Evolutionary conservation across 805 yeast genomes (phyloP).

Genomic region (Ogataea degrootiae): DNA sequence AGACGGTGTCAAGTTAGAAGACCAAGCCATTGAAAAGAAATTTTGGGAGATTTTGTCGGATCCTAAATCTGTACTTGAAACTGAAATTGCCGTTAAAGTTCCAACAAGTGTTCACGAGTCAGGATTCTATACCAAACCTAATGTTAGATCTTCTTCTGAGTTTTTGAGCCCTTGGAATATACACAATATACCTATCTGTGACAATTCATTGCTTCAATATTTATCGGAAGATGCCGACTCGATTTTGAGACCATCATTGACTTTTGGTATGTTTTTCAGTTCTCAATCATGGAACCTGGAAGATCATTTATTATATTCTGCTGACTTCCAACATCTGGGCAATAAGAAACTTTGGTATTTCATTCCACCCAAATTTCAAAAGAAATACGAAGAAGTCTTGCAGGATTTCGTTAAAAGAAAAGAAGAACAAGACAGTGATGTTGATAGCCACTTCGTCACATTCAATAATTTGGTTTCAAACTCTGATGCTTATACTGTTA

Average conservation of each 20-base stretch:
- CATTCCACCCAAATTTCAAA: constrained; percentile 52
- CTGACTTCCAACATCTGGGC: constrained; percentile 54
- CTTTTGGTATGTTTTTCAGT: constrained; percentile 50
- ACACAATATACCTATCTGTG: constrained; percentile 46
- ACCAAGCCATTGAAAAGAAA: constrained; percentile 33
- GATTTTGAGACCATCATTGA: constrained; percentile 39
- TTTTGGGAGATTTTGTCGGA: constrained; percentile 39
- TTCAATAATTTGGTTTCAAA: constrained; percentile 8
- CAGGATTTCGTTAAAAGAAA: constrained; percentile 3
- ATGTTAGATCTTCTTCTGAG: constrained; percentile 5
- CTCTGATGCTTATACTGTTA: constrained; percentile 15
- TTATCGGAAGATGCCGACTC: constrained; percentile 40
- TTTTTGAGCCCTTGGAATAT: constrained; percentile 49
- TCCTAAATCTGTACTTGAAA: constrained; percentile 26
- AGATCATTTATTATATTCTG: constrained; percentile 53
- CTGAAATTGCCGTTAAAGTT: constrained; percentile 32
- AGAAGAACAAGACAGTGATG: constrained; percentile 4
- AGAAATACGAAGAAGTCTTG: constrained; percentile 45
- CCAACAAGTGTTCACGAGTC: constrained; percentile 37
- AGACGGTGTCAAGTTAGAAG: constrained; percentile 13
- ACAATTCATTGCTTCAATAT: constrained; percentile 45
- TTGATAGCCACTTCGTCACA: neutral
- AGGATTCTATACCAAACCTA: constrained; percentile 27
- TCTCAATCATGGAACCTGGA: constrained; percentile 54
- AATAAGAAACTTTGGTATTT: constrained; percentile 56